These are phyloP conservation scores for Trichoderma atrobrunneum DNA, from an alignment of 2,329 filamentous ascomycete genomes.

Conservation along the genomic window DNA sequence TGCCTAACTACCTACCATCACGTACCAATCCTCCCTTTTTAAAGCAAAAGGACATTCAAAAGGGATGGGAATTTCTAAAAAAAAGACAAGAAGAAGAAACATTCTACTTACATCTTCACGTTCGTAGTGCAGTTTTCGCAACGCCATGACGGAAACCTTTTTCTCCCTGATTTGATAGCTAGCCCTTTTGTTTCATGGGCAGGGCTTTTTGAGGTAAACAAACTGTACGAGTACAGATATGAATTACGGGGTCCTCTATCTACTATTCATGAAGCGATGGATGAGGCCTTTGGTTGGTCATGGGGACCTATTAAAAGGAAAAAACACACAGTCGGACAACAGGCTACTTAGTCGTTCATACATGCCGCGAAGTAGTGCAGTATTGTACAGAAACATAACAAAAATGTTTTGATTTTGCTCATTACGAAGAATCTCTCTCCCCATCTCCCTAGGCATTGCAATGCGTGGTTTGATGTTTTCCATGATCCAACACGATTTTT, in stretches of 20 bases:
- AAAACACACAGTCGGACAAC: not conserved
- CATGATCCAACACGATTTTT: not conserved
- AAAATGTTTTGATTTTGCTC: conserved; percentile 17
- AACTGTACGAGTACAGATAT: conserved; percentile 14
- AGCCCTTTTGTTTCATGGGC: not conserved
- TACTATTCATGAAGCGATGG: not conserved
- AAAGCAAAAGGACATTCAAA: not conserved
- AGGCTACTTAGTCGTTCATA: conserved; percentile 10
- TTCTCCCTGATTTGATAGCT: not conserved
- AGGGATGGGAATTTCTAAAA: not conserved
- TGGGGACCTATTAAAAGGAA: not conserved
- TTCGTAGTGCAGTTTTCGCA: not conserved
- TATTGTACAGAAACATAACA: conserved; percentile 17
- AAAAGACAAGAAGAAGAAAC: not conserved
- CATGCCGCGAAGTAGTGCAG: conserved; percentile 14
- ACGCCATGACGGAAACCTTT: not conserved
- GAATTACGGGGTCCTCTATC: not conserved
- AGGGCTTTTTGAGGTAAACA: not conserved
- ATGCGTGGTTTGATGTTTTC: not conserved
- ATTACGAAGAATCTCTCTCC: not conserved
- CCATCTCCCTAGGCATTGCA: not conserved
- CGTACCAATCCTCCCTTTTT: not conserved
- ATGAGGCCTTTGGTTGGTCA: not conserved
- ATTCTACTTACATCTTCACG: not conserved
- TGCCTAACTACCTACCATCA: not conserved